Percentiles rank a stretch among this genome's conserved stretches.
These are phyloP conservation scores for Sanghuangporus weigelae DNA, from an alignment of 1,284 basidiomycete species.

Conservation along the genomic window DNA sequence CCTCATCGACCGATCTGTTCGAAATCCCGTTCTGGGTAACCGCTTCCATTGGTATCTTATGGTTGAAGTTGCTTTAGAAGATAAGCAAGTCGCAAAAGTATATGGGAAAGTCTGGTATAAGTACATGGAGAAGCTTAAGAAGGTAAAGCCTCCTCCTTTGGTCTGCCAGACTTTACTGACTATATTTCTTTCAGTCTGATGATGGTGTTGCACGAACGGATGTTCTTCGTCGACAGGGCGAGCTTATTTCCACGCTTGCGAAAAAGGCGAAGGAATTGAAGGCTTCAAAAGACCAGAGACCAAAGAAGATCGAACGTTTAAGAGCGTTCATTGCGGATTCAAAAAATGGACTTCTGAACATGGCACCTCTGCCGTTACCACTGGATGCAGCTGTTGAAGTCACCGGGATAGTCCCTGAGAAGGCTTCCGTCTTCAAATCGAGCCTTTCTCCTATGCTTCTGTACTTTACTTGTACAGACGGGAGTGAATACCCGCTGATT, in stretches of 20 bases:
- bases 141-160: conserved; percentile 45
- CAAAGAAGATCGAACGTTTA: conserved; percentile 96
- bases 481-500: conserved; percentile 86
- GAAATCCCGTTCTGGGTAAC: conserved; percentile 84
- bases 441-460: conserved; percentile 91
- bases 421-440: conserved; percentile 96
- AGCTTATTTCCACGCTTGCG: conserved; percentile 80
- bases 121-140: conserved; percentile 81
- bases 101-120: conserved; percentile 86
- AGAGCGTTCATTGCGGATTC: conserved; percentile 78
- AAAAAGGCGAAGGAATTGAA: conserved; percentile 84
- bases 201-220: conserved; percentile 77
- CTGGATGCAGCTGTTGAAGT: conserved; percentile 82
- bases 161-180: conserved; percentile 5
- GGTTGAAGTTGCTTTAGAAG: conserved; percentile 83
- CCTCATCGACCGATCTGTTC: conserved; percentile 80
- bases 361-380: conserved; percentile 81
- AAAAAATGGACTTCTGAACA: conserved; percentile 73
- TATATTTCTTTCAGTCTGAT: conserved; percentile 44
- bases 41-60: conserved; percentile 96
- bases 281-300: conserved; percentile 86
- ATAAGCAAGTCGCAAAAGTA: conserved; percentile 83
- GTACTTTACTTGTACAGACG: conserved; percentile 79
- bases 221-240: conserved; percentile 78
- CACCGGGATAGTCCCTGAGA: conserved; percentile 84